Percentiles rank a stretch among this genome's conserved stretches.
Conservation (phyloP, 2,329 filamentous ascomycete genomes). For the Diaporthe helianthi region DNA sequence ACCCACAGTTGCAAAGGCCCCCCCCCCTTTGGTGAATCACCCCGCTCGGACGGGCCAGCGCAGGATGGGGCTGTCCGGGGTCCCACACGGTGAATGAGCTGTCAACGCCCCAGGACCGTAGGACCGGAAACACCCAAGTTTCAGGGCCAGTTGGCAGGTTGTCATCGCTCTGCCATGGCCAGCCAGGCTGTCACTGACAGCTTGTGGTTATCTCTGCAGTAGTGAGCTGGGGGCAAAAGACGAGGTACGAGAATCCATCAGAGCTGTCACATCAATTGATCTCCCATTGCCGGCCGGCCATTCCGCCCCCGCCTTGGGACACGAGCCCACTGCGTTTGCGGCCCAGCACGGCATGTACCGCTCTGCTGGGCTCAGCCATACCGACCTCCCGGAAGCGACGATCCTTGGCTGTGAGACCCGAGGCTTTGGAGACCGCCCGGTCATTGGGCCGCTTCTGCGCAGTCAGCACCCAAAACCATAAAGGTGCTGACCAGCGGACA, state of each 20-base stretch:
- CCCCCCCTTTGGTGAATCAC: slow-evolving; percentile 19
- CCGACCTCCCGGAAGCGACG: slow-evolving; percentile 26
- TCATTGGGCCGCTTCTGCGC: slow-evolving; percentile 7
- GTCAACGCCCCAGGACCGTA: not conserved
- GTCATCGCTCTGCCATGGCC: not conserved
- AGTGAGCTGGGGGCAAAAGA: not conserved
- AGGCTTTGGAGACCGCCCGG: slow-evolving; percentile 12
- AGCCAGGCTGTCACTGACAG: too few relatives aligned
- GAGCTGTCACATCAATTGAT: slow-evolving; percentile 13
- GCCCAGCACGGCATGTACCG: slow-evolving; percentile 16
- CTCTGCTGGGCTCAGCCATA: slow-evolving; percentile 13
- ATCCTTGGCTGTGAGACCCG: slow-evolving; percentile 28
- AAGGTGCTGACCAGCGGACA: not conserved
- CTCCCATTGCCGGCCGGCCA: slow-evolving; percentile 15
- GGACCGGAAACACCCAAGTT: slow-evolving; percentile 5
- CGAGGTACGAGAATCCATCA: not conserved
- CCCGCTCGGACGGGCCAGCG: slow-evolving; percentile 16
- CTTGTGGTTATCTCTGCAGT: not conserved
- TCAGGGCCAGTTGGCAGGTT: not conserved
- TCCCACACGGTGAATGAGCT: slow-evolving; percentile 15
- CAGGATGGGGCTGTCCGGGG: slow-evolving; percentile 14
- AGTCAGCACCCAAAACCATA: slow-evolving; percentile 25
- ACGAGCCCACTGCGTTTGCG: slow-evolving; percentile 4
- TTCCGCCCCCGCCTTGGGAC: slow-evolving; percentile 1
- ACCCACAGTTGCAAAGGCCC: slow-evolving; percentile 1